Base-by-base conservation (phyloP, 1,284 basidiomycete species). In the Microbotryum silenes-acaulis region DNA sequence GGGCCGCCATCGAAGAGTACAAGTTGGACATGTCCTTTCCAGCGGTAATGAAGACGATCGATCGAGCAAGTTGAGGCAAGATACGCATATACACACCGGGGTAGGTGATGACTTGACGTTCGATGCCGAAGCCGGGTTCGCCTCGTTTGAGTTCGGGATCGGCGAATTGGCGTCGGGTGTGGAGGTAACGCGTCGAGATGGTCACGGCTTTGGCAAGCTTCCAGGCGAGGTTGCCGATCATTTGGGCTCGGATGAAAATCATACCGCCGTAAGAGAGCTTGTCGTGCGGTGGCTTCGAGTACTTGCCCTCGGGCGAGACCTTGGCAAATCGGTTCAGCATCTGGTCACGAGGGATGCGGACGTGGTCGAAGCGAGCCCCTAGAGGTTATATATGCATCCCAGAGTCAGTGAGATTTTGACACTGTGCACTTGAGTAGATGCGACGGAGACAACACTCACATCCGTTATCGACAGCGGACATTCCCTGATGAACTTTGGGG, bases 241-340 rank as follows among this genome's bases (percentile, higher is more conserved):
- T 85, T 54, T 68, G 69, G 0, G 64, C 64, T 2, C 70, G 72
- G 51, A 76, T 76, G 61, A 72, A 75, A 58, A 76, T 71, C 75
- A 76, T 76, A 7, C 87, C 86, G 56, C 87, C 86, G 71, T 88
- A 90, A 37, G 82, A 85, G 14, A 89, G 75, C 73, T 88, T 89
- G 4, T 83, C 80, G 68, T 86, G 85, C 18, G 83, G 83, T 18
- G 88, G 87, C 65, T 80, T 79, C 33, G 85, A 70, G 72, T 90
- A 91, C 67, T 78, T 75, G 6, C 86, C 86, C 0, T 83, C 82
- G 49, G 82, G 77, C 1, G 85, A 85, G 33, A 90, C 84, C 57
- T 81, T 79, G 2, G 88, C 83, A 68, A 88, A 88, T 62, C 83
- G 84, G 47, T 82, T 84, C 10, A 90, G 80, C 87, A 91, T 89